These are phyloP conservation scores for Pilatotrama ljubarskyi DNA, from an alignment of 768 basidiomycete species.

Conservation along the genomic window DNA sequence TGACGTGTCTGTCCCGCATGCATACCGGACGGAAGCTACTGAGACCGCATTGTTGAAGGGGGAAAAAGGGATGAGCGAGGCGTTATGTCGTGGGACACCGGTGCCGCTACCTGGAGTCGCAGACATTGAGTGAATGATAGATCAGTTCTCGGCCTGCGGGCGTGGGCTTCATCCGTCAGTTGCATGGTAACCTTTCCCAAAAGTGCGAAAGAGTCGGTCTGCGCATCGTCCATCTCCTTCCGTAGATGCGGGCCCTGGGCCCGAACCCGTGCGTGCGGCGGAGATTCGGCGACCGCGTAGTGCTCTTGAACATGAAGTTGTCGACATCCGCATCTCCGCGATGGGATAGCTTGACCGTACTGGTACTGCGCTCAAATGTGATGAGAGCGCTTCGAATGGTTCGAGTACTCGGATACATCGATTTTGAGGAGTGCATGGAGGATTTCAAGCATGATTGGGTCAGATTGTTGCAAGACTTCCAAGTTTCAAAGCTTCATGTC, in stretches of 20 bases:
- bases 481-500: too few relatives aligned
- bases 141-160: slow-evolving; percentile 1
- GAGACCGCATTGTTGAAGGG: neutral
- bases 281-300: neutral
- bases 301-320: too few relatives aligned
- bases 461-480: too few relatives aligned
- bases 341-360: too few relatives aligned
- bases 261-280: too few relatives aligned
- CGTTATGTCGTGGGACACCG: slow-evolving; percentile 13
- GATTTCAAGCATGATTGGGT: too few relatives aligned
- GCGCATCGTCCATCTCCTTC: neutral
- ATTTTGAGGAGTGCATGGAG: too few relatives aligned
- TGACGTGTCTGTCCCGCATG: neutral
- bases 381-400: too few relatives aligned
- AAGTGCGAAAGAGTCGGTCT: neutral
- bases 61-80: neutral
- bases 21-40: neutral
- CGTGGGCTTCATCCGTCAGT: neutral
- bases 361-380: too few relatives aligned
- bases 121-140: neutral
- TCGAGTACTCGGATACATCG: too few relatives aligned
- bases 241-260: neutral
- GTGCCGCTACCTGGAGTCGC: neutral
- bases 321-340: too few relatives aligned
- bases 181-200: slow-evolving; percentile 9